A percentile compares a stretch with the other conserved stretches of the same genome.
Conservation (phyloP, 768 basidiomycete species). For the Dictyophora rubrovolvata region DNA sequence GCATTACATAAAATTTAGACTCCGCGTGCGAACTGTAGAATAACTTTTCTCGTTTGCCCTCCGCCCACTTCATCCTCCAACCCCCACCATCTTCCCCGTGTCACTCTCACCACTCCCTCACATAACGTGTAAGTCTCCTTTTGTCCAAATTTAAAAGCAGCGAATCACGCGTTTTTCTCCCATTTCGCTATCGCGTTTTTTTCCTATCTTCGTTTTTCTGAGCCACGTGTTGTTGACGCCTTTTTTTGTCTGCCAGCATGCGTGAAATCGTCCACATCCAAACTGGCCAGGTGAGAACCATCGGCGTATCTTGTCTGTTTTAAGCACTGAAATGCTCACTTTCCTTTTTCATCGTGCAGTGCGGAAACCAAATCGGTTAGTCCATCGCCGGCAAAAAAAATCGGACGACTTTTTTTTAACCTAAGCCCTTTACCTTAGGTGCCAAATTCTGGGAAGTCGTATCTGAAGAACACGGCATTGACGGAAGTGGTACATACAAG, state of each 20-base stretch:
- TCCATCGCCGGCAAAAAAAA: slow-evolving; percentile 14
- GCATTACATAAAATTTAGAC: background rate
- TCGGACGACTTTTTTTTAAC: slow-evolving; percentile 10
- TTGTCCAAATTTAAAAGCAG: background rate
- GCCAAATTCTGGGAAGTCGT: slow-evolving; percentile 97
- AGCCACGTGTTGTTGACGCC: slow-evolving; percentile 10
- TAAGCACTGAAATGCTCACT: slow-evolving; percentile 8
- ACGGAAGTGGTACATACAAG: slow-evolving; percentile 85
- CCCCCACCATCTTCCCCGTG: background rate
- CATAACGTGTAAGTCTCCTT: background rate
- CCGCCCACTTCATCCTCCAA: background rate
- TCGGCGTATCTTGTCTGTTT: background rate
- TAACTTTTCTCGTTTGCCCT: background rate
- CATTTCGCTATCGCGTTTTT: background rate
- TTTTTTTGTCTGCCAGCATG: slow-evolving; percentile 49
- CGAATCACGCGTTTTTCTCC: background rate
- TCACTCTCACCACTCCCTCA: background rate
- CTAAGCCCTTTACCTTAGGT: slow-evolving; percentile 36
- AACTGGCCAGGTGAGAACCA: slow-evolving; percentile 78
- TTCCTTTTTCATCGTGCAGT: slow-evolving; percentile 34
- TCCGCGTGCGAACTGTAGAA: background rate
- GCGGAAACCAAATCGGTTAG: slow-evolving; percentile 99
- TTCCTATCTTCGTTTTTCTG: background rate
- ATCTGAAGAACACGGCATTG: slow-evolving; percentile 97
- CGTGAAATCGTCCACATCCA: slow-evolving; percentile 99